Base-by-base conservation (phyloP, 116 monocot species). In the Trichopus zeylanicus region DNA sequence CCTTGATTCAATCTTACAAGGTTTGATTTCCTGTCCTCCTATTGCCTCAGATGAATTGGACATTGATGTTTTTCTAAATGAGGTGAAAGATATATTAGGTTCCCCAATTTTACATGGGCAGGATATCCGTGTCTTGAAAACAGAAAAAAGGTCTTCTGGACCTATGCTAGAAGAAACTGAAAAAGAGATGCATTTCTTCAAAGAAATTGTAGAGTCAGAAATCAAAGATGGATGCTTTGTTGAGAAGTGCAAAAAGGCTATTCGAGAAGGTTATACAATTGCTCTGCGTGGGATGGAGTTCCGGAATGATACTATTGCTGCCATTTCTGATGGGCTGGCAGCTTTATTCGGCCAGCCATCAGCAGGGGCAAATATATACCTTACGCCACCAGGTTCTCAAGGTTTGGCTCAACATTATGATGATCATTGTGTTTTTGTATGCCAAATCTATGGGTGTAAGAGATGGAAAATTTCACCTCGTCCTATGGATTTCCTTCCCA, bases 351-450 rank as follows among this genome's bases (percentile, higher is more conserved):
- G 93, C 42, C 85, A 82, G 57, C 93, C 93, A 49, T 93, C 89
- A 13, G 78, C 78, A 2, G 93, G 93, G 48, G 93, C 78, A 19
- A 93, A 93, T 33, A 34, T 89, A 29, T 93, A 93, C 61, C 57
- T 93, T 30, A 86, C 93, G 29, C 93, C 93, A 57, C 70, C 82
- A 56, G 46, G 59, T 34, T 82, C 93, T 34, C 93, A 93, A 70
- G 93, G 93, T 42, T 68, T 93, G 51, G 74, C 83, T 47, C 55
- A 52, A 30, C 93, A 93, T 53, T 93, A 63, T 74, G 93, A 93
- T 48, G 93, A 93, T 67, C 93, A 93, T 68, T 93, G 89, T 63
- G 89, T 93, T 38, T 79, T 93, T 69, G 81, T 93, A 29, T 93
- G 86, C 65, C 93, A 93, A 57, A 52, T 93, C 26, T 46, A 56